Evolutionary conservation across 805 yeast species (phyloP), one percentile per base, ranked within the genome.

Genomic region (Kazachstania viticola): DNA sequence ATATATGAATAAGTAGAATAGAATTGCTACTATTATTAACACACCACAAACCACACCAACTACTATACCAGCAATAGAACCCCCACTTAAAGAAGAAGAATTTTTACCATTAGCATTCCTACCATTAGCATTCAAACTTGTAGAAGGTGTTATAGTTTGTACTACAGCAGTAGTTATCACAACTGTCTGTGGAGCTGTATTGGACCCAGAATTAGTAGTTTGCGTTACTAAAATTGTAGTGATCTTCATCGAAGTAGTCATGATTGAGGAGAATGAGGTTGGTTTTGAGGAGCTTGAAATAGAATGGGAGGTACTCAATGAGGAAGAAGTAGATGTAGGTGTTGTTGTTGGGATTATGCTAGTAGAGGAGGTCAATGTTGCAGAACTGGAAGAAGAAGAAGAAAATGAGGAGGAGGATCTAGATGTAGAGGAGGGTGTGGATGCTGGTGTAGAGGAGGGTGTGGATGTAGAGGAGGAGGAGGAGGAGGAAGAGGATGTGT

Each of bases 61-160:
- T 9, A 70, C 78, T 18, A 73, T 67, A 26, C 79, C 79, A 5
- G 75, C 78, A 33, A 71, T 71, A 18, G 76, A 75, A 14, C 79
- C 79, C 27, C 46, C 54, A 27, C 51, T 42, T 23, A 51, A 17
- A 13, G 16, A 19, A n/a, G 34, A 28, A 12, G 25, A 14, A 19
- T 38, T 33, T 9, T 27, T 30, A 13, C 15, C 24, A 9, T 8
- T 15, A 21, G 25, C n/a, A n/a, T n/a, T n/a, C n/a, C n/a, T n/a
- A n/a, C n/a, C n/a, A n/a, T n/a, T n/a, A n/a, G n/a, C n/a, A n/a
- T n/a, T n/a, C n/a, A n/a, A n/a, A n/a, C n/a, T n/a, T n/a, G n/a
- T n/a, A n/a, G n/a, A n/a, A n/a, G n/a, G n/a, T n/a, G n/a, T n/a
- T n/a, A n/a, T n/a, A n/a, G n/a, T n/a, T n/a, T n/a, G n/a, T n/a